A percentile compares a stretch with the other conserved stretches of the same genome.
phyloP scores from a whole-genome alignment of 1,284 basidiomycete species.

The Schizophyllum amplum region DNA sequence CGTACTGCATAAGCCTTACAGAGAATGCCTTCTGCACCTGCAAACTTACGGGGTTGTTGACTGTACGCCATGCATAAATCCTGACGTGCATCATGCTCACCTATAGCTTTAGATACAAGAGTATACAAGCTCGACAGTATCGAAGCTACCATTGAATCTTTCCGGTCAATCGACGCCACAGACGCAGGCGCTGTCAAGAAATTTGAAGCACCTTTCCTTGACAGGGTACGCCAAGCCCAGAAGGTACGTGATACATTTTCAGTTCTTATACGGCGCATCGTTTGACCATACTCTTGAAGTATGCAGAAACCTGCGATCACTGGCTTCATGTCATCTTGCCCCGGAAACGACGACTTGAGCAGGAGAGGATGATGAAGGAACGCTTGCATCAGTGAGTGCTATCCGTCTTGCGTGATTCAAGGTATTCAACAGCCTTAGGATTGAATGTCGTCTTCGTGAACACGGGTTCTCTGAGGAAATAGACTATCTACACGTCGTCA shows the following conservation, averaged over 20 bases:
- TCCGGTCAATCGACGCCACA: neutral
- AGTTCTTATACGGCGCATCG: neutral
- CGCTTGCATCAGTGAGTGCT: neutral
- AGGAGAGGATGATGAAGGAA: neutral
- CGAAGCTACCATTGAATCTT: neutral
- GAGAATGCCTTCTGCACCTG: too few species aligned
- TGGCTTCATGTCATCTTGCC: neutral
- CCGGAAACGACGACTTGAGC: neutral
- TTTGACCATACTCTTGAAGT: neutral
- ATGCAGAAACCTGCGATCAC: neutral
- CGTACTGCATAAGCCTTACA: too few species aligned
- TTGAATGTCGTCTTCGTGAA: constrained; percentile 10
- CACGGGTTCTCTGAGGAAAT: constrained; percentile 13
- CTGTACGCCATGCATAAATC: neutral
- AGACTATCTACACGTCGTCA: constrained; percentile 7
- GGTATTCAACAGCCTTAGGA: neutral
- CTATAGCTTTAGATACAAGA: neutral
- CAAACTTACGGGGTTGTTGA: neutral
- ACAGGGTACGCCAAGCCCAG: neutral
- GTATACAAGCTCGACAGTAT: neutral
- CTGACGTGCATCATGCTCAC: neutral
- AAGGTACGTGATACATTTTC: neutral
- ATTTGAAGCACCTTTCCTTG: neutral
- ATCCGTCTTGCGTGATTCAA: neutral
- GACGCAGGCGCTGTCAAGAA: neutral